These are phyloP conservation scores for Lobosporangium transversale DNA, from an alignment of 192 early-diverging fungal species.

Conservation along the genomic window DNA sequence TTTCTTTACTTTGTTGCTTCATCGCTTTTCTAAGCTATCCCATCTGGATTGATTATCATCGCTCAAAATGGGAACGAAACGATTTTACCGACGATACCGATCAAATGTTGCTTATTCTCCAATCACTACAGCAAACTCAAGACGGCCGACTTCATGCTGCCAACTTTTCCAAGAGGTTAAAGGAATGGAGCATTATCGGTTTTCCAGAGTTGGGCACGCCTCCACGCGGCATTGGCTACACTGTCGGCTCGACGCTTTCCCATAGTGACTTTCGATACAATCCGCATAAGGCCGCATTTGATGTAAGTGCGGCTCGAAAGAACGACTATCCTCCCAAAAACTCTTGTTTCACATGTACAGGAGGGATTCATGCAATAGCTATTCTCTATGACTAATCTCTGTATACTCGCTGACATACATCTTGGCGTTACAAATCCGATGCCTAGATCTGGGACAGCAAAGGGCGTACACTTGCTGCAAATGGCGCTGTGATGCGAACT, in stretches of 20 bases:
- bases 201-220: constrained; percentile 63
- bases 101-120: constrained; percentile 66
- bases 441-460: constrained; percentile 51
- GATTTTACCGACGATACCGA: constrained; percentile 67
- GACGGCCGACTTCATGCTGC: constrained; percentile 59
- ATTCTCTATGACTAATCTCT: too few relatives aligned
- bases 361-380: too few relatives aligned
- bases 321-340: too few relatives aligned
- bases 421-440: too few relatives aligned
- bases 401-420: too few relatives aligned
- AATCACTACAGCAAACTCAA: constrained; percentile 57
- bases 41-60: constrained; percentile 54
- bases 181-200: constrained; percentile 64
- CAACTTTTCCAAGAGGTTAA: constrained; percentile 62
- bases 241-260: constrained; percentile 57
- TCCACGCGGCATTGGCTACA: constrained; percentile 64
- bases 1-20: background rate
- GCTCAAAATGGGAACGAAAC: constrained; percentile 51
- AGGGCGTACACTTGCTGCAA: constrained; percentile 49
- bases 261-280: constrained; percentile 57
- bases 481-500: constrained; percentile 57
- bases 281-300: constrained; percentile 58
- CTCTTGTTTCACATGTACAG: too few relatives aligned
- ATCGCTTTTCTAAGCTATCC: constrained; percentile 11
- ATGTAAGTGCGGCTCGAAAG: constrained; percentile 40